phyloP scores from a whole-genome alignment of 352 stramenopile genomes.

The Globisporangium emineosum region DNA sequence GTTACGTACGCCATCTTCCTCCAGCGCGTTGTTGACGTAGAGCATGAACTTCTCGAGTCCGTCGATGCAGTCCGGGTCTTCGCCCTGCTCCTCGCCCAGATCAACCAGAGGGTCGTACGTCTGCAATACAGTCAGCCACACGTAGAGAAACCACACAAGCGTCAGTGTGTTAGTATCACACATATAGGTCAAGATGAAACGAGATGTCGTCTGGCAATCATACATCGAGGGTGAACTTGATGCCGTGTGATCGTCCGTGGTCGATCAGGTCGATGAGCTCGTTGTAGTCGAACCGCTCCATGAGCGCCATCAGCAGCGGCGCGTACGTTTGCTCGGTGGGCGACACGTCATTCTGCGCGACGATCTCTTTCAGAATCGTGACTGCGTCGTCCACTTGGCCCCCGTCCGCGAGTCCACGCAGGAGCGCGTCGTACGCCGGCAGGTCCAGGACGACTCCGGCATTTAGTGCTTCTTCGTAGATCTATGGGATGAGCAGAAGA shows the following conservation, averaged over 20 bases:
- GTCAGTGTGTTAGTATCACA: not conserved
- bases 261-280: slow-evolving; percentile 51
- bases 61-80: slow-evolving; percentile 43
- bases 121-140: slow-evolving; percentile 23
- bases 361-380: slow-evolving; percentile 37
- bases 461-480: slow-evolving; percentile 46
- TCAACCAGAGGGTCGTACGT: slow-evolving; percentile 66
- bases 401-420: slow-evolving; percentile 39
- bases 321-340: slow-evolving; percentile 51
- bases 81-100: slow-evolving; percentile 41
- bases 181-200: not conserved
- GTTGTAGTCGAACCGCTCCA: slow-evolving; percentile 45
- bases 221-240: slow-evolving; percentile 58
- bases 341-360: slow-evolving; percentile 40
- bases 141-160: not conserved
- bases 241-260: slow-evolving; percentile 37
- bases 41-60: slow-evolving; percentile 50
- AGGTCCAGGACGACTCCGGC: slow-evolving; percentile 53
- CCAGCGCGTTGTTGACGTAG: slow-evolving; percentile 55
- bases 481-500: slow-evolving; percentile 8
- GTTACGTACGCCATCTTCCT: slow-evolving; percentile 45
- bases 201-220: not conserved
- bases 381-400: slow-evolving; percentile 41
- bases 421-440: slow-evolving; percentile 44
- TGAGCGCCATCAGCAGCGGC: slow-evolving; percentile 43